Base-by-base conservation (phyloP, 2,329 filamentous ascomycete species). In the Fusarium pininemorale region DNA sequence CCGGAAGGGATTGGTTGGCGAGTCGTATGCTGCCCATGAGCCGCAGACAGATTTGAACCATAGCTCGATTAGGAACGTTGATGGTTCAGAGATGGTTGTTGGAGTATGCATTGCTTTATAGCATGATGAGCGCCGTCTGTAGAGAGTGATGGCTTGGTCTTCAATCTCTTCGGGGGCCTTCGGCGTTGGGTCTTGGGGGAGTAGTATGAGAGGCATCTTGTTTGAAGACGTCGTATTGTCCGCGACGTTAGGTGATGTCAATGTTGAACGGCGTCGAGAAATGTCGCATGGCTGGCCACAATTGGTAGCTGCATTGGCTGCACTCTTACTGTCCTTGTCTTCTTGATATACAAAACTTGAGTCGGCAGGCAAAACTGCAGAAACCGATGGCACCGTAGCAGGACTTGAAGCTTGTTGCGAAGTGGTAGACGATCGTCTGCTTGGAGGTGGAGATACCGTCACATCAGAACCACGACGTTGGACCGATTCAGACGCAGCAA, bases 1-100 rank as follows among this genome's bases (percentile, higher is more conserved):
- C 15, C 73, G 73, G 14, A 76, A 76, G 0, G 73, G 74, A 35
- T 76, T 76, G 14, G 41, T 50, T 0, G 74, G 74, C 1, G 74
- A 76, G 35, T 76, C 74, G 24, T 76, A 76, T 12, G 74, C 74
- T 48, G 74, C 74, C 74, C 74, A 75, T 9, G 71, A 66, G 7
- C 74, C 68, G 39, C 74, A 75, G 3, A 75, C 73, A 2, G 74
- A 75, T 14, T 75, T 74, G 59, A 75, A 75, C 74, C 74, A 75
- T 1, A 75, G 62, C 24, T 75, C 74, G 0, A 75, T 71, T 1
- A 75, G 26, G 14, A 65, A 63, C 1, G 67, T 69, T 7, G 74
- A 76, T 1, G 73, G 74, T 18, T 74, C 73, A 7, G 73, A 72
- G 1, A 76, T 66, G 10, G 60, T 28, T n/a, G 64, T 65, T 41